Evolutionary conservation across 1,284 basidiomycete species (phyloP).

Genomic region (Vanrija sp.): DNA sequence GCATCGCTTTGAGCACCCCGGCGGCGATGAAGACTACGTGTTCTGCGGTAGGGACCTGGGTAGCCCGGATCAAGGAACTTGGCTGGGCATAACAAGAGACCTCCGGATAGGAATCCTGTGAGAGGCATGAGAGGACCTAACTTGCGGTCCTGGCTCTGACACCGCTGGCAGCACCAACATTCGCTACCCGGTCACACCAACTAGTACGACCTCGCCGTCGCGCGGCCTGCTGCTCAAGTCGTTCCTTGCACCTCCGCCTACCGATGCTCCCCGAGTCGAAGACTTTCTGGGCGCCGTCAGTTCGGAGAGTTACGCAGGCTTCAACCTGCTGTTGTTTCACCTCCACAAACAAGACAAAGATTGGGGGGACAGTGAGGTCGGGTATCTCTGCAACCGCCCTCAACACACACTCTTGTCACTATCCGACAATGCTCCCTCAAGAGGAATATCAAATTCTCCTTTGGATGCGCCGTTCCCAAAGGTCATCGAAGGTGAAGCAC

Average conservation of each 20-base stretch:
- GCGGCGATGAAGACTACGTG: conserved; percentile 14
- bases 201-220: conserved; percentile 27
- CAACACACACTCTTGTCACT: conserved; percentile 16
- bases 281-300: conserved; percentile 23
- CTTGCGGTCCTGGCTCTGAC: not conserved
- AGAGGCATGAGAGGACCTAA: conserved; percentile 10
- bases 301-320: conserved; percentile 36
- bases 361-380: conserved; percentile 18
- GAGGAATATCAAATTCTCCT: conserved; percentile 41
- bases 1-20: conserved; percentile 35
- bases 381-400: conserved; percentile 40
- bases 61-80: conserved; percentile 33
- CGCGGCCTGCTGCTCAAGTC: conserved; percentile 35
- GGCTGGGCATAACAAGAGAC: conserved; percentile 41
- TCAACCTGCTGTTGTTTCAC: conserved; percentile 46
- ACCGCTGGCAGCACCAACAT: conserved; percentile 39
- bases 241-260: conserved; percentile 25
- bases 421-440: not conserved
- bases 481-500: conserved; percentile 31
- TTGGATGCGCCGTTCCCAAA: conserved; percentile 41
- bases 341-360: conserved; percentile 8
- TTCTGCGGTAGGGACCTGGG: conserved; percentile 37
- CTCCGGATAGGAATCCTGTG: conserved; percentile 41
- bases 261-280: conserved; percentile 5
- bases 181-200: conserved; percentile 22